phyloP scores from a whole-genome alignment of 805 yeast species.

The Metschnikowia hibisci region DNA sequence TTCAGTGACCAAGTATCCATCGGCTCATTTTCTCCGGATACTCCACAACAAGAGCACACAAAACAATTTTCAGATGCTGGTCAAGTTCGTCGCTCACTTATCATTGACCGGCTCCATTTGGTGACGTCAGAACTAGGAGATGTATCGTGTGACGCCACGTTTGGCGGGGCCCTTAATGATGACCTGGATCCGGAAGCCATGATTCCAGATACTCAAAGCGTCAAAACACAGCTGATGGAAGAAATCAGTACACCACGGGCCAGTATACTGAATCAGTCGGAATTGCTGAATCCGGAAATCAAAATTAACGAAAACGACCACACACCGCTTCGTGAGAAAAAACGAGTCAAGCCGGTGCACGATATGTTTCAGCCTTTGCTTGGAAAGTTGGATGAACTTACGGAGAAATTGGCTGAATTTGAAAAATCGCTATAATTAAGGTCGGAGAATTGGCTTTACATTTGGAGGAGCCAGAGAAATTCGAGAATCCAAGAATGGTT shows the following conservation, averaged over 20 bases:
- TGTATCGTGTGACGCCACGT: conserved; percentile 6
- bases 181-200: conserved; percentile 5
- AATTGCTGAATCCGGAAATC: background rate
- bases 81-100: conserved; percentile 30
- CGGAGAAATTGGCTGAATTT: conserved; percentile 39
- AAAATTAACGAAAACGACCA: background rate
- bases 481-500: too few species aligned
- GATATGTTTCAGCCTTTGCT: conserved; percentile 58
- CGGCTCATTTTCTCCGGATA: conserved; percentile 38
- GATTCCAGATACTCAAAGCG: conserved; percentile 6
- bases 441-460: too few species aligned
- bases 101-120: conserved; percentile 36
- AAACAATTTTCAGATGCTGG: conserved; percentile 4
- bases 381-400: conserved; percentile 43
- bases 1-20: conserved; percentile 25
- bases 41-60: conserved; percentile 23
- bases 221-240: conserved; percentile 8
- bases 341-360: conserved; percentile 39
- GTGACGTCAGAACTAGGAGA: conserved; percentile 32
- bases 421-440: conserved; percentile 14
- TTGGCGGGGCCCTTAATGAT: conserved; percentile 7
- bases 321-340: conserved; percentile 16
- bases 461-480: too few species aligned
- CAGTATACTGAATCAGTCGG: conserved; percentile 18
- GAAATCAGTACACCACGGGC: conserved; percentile 34